A percentile compares a stretch with the other conserved stretches of the same genome.
Evolutionary conservation across 805 yeast genomes (phyloP).

Genomic region (Kluyveromyces nonfermentans): DNA sequence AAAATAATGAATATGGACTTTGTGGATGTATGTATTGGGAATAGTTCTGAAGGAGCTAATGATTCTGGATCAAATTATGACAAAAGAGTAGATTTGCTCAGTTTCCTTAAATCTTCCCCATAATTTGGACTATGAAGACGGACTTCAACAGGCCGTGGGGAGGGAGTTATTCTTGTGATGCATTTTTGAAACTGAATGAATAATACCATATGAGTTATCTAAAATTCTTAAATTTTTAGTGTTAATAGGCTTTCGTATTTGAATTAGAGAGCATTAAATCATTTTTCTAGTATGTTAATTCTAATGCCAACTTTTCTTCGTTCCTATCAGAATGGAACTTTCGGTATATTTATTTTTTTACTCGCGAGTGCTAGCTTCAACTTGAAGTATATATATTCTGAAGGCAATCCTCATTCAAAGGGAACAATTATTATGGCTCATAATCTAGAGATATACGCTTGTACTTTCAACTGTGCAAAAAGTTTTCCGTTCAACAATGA

Average conservation of each 20-base stretch:
- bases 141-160: background rate
- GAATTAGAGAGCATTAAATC: too few relatives aligned
- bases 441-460: slow-evolving; percentile 17
- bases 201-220: too few relatives aligned
- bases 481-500: slow-evolving; percentile 28
- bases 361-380: too few relatives aligned
- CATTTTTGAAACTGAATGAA: too few relatives aligned
- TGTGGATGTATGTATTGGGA: background rate
- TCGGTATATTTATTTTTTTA: too few relatives aligned
- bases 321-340: too few relatives aligned
- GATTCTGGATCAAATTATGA: background rate
- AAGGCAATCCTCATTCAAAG: too few relatives aligned
- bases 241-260: too few relatives aligned
- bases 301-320: too few relatives aligned
- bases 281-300: too few relatives aligned
- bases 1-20: background rate
- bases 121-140: background rate
- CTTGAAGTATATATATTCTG: too few relatives aligned
- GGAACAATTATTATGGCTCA: background rate
- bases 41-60: background rate
- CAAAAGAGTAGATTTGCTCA: background rate
- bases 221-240: too few relatives aligned
- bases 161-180: background rate
- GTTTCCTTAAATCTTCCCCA: background rate
- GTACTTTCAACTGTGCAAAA: slow-evolving; percentile 53